These are phyloP conservation scores for Nemania diffusa DNA, from an alignment of 2,329 filamentous ascomycete species.

Conservation along the genomic window DNA sequence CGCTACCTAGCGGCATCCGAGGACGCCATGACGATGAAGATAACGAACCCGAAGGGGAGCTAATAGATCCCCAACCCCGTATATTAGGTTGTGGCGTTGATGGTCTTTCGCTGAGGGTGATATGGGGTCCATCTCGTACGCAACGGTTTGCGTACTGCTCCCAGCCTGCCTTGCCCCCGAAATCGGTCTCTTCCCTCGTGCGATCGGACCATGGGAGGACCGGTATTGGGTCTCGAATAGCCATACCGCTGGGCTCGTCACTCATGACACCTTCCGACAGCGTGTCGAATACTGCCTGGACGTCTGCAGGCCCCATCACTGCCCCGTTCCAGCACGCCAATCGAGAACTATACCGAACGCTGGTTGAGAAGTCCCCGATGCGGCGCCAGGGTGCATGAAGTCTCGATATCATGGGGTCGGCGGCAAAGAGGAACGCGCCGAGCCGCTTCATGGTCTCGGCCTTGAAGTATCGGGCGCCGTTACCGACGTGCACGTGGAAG, in stretches of 20 bases:
- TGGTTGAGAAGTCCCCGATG: conserved; percentile 28
- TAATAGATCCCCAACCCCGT: too few species aligned
- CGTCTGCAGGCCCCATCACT: conserved; percentile 10
- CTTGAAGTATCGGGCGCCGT: conserved; percentile 48
- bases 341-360: conserved; percentile 34
- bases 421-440: conserved; percentile 51
- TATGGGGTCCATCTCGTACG: conserved; percentile 22
- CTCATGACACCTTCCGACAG: not conserved
- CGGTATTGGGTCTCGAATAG: conserved; percentile 21
- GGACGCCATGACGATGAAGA: too few species aligned
- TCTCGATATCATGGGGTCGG: conserved; percentile 51
- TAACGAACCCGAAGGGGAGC: too few species aligned
- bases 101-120: conserved; percentile 12
- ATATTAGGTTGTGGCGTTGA: too few species aligned
- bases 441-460: conserved; percentile 45
- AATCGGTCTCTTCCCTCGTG: conserved; percentile 30
- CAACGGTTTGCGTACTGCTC: conserved; percentile 26
- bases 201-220: conserved; percentile 35
- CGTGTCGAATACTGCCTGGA: not conserved
- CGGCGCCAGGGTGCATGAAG: conserved; percentile 51
- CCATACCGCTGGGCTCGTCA: not conserved
- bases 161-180: conserved; percentile 25
- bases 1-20: too few species aligned
- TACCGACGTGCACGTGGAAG: conserved; percentile 53
- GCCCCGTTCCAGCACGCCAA: conserved; percentile 27